Evolutionary conservation across 768 basidiomycete genomes (phyloP), one percentile per base, ranked within the genome.

Genomic region (Kwoniella mangroviensis): DNA sequence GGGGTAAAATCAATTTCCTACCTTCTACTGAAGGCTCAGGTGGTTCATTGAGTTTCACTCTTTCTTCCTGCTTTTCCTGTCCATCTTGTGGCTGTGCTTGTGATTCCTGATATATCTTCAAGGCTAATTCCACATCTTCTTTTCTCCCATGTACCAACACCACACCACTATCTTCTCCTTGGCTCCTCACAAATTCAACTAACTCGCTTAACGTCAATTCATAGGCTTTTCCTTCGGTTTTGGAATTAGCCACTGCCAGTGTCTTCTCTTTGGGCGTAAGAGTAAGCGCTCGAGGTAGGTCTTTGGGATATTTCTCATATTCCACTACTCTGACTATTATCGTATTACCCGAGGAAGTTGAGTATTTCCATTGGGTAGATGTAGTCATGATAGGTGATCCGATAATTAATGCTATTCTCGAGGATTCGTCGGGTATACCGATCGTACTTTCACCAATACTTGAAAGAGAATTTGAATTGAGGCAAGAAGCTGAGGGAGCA

Each of bases 1-100:
- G 63, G 3, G 73, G 74, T n/a, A 78, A 26, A 63, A 78, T 74
- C 49, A 60, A 26, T 63, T 74, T 70, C 40, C 72, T 60, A 13
- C 57, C 55, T 17, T 63, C 70, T 42, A 63, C 42, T 34, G 59
- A 56, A 13, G 67, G 60, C 28, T 19, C 19, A 42, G 67, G 51
- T 1, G 53, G 40, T 6, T 55, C 52, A n/a, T 40, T 19, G 28
- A 61, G 28, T 21, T 11, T 40, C 1, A 41, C 10, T 56, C n/a
- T 12, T 26, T 9, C 11, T 9, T n/a, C 22, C 10, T 43, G 12
- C 2, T 43, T 5, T 17, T 3, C 13, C 41, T 15, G 21, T 42
- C 41, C n/a, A 9, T 22, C 21, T 12, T 19, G 21, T 34, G 21
- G 15, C 26, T 24, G 9, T 11, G 2, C 43, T n/a, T 53, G 58